These are phyloP conservation scores for Blastocystis sp. DNA, from an alignment of 352 stramenopile species.

Conservation along the genomic window DNA sequence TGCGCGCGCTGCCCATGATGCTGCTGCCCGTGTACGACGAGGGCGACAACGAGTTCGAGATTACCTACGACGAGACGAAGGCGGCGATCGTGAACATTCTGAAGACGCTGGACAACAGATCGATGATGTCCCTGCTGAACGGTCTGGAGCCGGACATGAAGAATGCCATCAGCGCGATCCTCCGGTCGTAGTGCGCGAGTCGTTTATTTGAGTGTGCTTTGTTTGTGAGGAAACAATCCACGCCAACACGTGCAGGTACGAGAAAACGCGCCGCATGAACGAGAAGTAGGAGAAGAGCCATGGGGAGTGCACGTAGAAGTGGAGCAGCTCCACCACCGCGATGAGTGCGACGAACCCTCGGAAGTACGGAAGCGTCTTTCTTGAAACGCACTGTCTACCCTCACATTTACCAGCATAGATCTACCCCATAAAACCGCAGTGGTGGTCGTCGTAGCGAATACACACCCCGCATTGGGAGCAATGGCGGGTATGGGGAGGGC, in stretches of 20 bases:
- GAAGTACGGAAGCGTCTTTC: constrained; percentile 27
- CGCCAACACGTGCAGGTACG: background rate
- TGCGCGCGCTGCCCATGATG: constrained; percentile 21
- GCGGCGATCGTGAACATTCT: constrained; percentile 35
- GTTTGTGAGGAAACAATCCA: background rate
- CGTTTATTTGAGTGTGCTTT: constrained; percentile 11
- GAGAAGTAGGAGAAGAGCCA: background rate
- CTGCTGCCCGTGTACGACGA: constrained; percentile 43
- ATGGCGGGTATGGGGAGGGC: constrained; percentile 20
- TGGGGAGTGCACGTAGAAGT: background rate
- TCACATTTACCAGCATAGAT: no score
- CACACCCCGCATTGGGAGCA: constrained; percentile 49
- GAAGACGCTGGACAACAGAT: background rate
- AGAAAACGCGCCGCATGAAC: background rate
- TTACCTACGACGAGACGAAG: constrained; percentile 42
- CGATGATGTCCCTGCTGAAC: background rate
- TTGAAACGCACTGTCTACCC: constrained; percentile 35
- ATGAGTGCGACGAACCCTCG: constrained; percentile 8
- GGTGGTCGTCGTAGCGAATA: constrained; percentile 35
- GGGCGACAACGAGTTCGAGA: constrained; percentile 49
- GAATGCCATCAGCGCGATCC: background rate
- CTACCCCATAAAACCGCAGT: constrained; percentile 55
- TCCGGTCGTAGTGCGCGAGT: background rate
- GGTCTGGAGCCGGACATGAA: constrained; percentile 20
- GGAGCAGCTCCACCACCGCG: background rate